Evolutionary conservation across 148 eudicot species (phyloP), one percentile per base, ranked within the genome.

Genomic region (Polygonum maritimum): DNA sequence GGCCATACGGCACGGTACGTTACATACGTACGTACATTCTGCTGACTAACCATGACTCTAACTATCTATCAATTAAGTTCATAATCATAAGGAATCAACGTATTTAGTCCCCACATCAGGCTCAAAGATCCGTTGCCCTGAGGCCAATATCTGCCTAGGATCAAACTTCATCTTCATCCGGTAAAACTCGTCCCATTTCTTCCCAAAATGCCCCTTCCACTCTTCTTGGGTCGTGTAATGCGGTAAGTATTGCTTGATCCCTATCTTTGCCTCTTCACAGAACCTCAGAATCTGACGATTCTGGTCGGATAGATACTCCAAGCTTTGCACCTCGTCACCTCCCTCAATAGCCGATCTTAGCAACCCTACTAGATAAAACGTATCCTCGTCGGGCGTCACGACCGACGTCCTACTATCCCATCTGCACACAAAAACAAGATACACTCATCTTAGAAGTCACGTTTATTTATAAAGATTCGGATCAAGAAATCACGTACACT

Each of bases 151-250:
- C 48, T 51, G 89, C 39, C 80, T 78, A 0, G 98, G 98, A 73
- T 94, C 98, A 16, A 84, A 94, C 74, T 84, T 76, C 78, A 47
- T 71, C 79, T 94, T 94, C 84, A 88, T 83, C 35, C 71, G 79
- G 44, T 77, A 22, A 77, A 94, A 85, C 10, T 40, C 76, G 40
- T 77, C 78, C 98, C 98, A 94, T 67, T 88, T 92, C 0, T 87
- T 85, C 12, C 88, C 94, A 52, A 85, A 94, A 79, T 94, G 97
- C 79, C 85, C 77, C 45, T 77, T 86, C 98, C 98, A 94, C 3
- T 67, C 71, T n/a, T 10, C 44, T 67, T 67, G 71, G 0, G 71
- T 15, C 19, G 71, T 67, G 76, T 89, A 94, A 49, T 92, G 94
- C 19, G 97, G 97, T 49, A 94, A 75, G 75, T 94, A 94, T 19